These are phyloP conservation scores for Aspergillus avenaceus DNA, from an alignment of 495 filamentous ascomycete genomes.

Conservation along the genomic window DNA sequence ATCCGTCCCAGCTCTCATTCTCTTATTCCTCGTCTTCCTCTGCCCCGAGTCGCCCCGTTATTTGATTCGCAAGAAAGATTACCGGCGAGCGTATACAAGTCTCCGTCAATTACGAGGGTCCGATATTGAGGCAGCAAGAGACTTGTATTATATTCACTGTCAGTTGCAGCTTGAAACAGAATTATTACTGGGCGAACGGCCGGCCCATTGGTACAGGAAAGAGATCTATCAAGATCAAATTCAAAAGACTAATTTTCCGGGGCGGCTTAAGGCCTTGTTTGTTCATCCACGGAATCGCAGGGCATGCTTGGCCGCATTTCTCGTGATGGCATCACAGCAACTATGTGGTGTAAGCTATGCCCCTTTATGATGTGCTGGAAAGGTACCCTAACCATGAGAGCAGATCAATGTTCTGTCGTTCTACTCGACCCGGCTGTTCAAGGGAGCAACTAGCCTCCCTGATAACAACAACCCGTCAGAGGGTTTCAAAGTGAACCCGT, in stretches of 20 bases:
- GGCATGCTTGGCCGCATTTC: constrained; percentile 55
- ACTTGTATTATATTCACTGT: constrained; percentile 69
- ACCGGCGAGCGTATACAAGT: constrained; percentile 55
- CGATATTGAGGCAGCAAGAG: constrained; percentile 63
- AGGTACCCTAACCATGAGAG: neutral
- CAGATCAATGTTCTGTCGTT: constrained; percentile 69
- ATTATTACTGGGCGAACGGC: constrained; percentile 1
- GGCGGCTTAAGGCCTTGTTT: constrained; percentile 35
- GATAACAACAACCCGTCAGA: neutral
- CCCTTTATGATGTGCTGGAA: neutral
- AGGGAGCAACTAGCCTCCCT: constrained; percentile 51
- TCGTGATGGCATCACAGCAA: constrained; percentile 69
- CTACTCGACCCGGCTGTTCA: constrained; percentile 64
- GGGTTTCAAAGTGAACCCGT: neutral
- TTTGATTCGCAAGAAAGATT: constrained; percentile 56
- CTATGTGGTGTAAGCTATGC: constrained; percentile 53
- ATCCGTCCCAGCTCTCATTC: constrained; percentile 64
- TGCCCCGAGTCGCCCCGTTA: constrained; percentile 69
- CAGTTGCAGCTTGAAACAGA: constrained; percentile 42
- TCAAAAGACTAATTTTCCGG: neutral
- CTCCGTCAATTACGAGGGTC: constrained; percentile 56
- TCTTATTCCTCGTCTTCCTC: constrained; percentile 58
- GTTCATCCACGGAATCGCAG: constrained; percentile 57
- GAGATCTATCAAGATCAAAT: constrained; percentile 14
- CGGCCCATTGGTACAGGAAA: constrained; percentile 7